Evolutionary conservation across 495 filamentous ascomycete species (phyloP), one percentile per base, ranked within the genome.

Genomic region (Hyaloscypha hepaticicola): DNA sequence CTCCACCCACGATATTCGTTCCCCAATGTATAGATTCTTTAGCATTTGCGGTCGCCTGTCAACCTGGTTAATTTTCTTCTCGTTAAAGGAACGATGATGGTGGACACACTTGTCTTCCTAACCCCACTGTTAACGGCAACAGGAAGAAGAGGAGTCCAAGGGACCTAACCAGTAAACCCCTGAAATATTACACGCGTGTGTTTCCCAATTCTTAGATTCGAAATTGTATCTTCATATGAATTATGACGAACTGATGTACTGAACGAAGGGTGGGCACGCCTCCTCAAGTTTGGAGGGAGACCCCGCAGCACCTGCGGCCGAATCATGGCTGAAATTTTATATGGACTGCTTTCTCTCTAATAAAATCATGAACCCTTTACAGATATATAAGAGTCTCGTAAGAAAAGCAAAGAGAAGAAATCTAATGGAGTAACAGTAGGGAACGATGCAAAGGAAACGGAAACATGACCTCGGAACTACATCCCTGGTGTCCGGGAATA

Each of bases 121-220:
- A 58, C 21, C 55, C 27, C 11, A 26, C 4, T 28, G 26, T 66
- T 59, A 66, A 58, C 56, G 29, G 45, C 19, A 12, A 31, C 16
- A 25, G 6, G 33, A 21, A 22, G 41, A 56, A 56, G 14, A 22
- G 22, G 28, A 19, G 1, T 61, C 7, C 25, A 55, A 33, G 14
- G 57, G 33, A 53, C 26, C 21, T 59, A 81, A n/a, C 93, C 93
- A 27, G 92, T 96, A 74, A 96, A 96, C 0, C 93, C 92, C 76
- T 96, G 92, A 70, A 90, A 97, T 53, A 96, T 85, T 41, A 97
- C 91, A 14, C 84, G 79, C 0, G 93, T 97, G 73, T 93, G 83
- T 8, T 81, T 80, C 4, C 89, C 88, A 60, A 97, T 92, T 61
- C 87, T 91, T 45, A 96, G 79, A 65, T 92, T 92, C 1, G 78